Conservation (phyloP, 495 filamentous ascomycete genomes). For the Cercophora sp. region DNA sequence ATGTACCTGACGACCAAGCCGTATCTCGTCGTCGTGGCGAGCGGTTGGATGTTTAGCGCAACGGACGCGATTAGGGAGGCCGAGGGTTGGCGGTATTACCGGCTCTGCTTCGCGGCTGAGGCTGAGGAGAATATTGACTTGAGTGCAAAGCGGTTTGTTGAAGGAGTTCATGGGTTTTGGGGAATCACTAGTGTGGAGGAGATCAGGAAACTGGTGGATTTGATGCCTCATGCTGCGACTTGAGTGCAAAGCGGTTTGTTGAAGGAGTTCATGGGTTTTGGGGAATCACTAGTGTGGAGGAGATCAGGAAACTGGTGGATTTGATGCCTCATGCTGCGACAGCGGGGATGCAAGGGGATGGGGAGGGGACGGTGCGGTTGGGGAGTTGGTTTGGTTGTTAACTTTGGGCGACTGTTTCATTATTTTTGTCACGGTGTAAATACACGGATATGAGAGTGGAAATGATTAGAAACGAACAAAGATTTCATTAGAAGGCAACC, state of each 20-base stretch:
- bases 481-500: no score
- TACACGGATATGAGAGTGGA: no score
- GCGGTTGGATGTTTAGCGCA: constrained; percentile 69
- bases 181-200: constrained; percentile 59
- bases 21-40: constrained; percentile 59
- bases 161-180: constrained; percentile 73
- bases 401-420: no score
- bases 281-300: constrained; percentile 60
- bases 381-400: no score
- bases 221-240: no score
- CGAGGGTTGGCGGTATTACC: constrained; percentile 60
- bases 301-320: constrained; percentile 55
- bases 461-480: no score
- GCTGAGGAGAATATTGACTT: constrained; percentile 59
- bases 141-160: constrained; percentile 58
- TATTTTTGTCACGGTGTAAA: no score
- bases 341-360: no score
- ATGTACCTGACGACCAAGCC: constrained; percentile 65
- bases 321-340: no score
- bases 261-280: constrained; percentile 71
- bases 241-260: constrained; percentile 57
- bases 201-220: constrained; percentile 54
- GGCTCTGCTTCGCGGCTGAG: constrained; percentile 86
- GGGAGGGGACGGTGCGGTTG: no score
- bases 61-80: constrained; percentile 49